phyloP scores from a whole-genome alignment of 495 filamentous ascomycete genomes.

The Lasiosphaeria miniovina region DNA sequence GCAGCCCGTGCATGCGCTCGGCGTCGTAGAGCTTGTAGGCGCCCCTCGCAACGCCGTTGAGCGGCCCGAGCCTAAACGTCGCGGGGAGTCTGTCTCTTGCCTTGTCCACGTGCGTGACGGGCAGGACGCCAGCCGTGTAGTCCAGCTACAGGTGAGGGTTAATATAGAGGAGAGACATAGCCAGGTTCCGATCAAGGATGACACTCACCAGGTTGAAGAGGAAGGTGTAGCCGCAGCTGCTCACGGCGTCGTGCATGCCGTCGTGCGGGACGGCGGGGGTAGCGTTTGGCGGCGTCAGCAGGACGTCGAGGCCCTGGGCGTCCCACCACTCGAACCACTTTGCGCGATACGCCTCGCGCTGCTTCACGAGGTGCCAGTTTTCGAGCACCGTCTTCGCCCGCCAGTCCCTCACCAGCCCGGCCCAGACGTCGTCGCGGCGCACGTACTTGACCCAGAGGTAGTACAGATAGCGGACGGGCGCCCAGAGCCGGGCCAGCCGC shows the following conservation, averaged over 20 bases:
- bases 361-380: conserved; percentile 75
- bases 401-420: conserved; percentile 70
- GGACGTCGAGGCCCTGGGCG: conserved; percentile 66
- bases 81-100: conserved; percentile 61
- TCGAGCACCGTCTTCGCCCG: conserved; percentile 65
- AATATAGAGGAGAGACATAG: conserved; percentile 9
- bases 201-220: conserved; percentile 77
- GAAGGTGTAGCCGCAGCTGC: conserved; percentile 92
- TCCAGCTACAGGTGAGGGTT: conserved; percentile 55
- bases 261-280: conserved; percentile 86
- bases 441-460: conserved; percentile 87
- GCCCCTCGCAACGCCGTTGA: conserved; percentile 75
- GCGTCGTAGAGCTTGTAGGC: conserved; percentile 90
- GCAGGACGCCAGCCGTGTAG: conserved; percentile 81
- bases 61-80: conserved; percentile 55
- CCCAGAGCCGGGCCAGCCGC: conserved; percentile 68
- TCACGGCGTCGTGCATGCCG: conserved; percentile 82
- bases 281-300: conserved; percentile 83
- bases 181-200: background rate
- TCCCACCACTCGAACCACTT: conserved; percentile 85
- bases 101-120: conserved; percentile 80
- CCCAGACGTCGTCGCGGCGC: conserved; percentile 70
- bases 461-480: conserved; percentile 78
- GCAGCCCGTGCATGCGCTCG: conserved; percentile 76
- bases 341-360: conserved; percentile 72